A percentile compares a stretch with the other conserved stretches of the same genome.
phyloP scores from a whole-genome alignment of 768 basidiomycete species.

The Leccinellum albellum region DNA sequence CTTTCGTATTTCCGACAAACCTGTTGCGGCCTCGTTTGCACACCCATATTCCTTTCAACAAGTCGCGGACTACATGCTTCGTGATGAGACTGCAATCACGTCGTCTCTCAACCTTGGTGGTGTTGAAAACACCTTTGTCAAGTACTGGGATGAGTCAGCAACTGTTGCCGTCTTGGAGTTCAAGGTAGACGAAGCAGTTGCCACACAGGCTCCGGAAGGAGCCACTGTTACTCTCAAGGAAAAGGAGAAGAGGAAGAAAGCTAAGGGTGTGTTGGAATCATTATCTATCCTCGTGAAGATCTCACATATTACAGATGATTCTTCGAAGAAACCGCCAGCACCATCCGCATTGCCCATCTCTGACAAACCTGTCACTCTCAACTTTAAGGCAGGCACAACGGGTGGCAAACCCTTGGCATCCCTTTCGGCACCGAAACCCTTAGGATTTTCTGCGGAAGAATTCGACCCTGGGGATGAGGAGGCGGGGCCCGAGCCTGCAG shows the following conservation, averaged over 20 bases:
- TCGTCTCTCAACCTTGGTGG: constrained; percentile 71
- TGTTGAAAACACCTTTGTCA: constrained; percentile 66
- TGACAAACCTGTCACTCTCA: constrained; percentile 78
- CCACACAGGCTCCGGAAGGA: constrained; percentile 20
- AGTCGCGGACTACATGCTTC: constrained; percentile 65
- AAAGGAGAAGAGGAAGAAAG: constrained; percentile 53
- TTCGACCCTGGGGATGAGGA: constrained; percentile 38
- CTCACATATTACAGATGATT: constrained; percentile 30
- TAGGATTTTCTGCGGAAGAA: constrained; percentile 73
- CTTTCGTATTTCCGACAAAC: constrained; percentile 85
- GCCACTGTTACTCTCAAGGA: constrained; percentile 54
- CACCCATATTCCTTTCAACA: constrained; percentile 88
- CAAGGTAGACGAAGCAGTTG: constrained; percentile 60
- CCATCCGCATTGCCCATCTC: constrained; percentile 71
- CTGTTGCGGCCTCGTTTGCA: constrained; percentile 90
- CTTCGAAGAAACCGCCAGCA: constrained; percentile 38
- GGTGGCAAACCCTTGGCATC: constrained; percentile 19
- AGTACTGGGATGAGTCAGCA: constrained; percentile 91
- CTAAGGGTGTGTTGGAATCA: constrained; percentile 40
- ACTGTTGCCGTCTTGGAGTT: constrained; percentile 74
- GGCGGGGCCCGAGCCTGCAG: constrained; percentile 39
- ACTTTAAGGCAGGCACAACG: constrained; percentile 48
- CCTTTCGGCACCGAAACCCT: constrained; percentile 31
- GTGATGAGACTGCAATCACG: constrained; percentile 72
- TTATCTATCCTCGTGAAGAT: background rate